Conservation (phyloP, 1,284 basidiomycete genomes). For the Cystobasidium sp. region DNA sequence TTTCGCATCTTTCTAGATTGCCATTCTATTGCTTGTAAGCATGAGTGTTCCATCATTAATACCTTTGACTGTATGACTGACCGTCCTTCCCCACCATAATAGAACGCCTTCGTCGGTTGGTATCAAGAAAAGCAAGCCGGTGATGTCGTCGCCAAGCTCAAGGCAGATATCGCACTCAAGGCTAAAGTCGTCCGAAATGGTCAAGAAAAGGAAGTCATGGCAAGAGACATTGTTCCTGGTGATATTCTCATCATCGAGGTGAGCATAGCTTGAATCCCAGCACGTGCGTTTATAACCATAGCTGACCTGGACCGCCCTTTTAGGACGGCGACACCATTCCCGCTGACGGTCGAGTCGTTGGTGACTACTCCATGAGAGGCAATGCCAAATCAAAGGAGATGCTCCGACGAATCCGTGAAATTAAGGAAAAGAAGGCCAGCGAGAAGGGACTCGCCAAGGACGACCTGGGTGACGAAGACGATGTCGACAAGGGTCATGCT, state of each 20-base stretch:
- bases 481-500: constrained; percentile 61
- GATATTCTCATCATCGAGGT: constrained; percentile 60
- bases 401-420: constrained; percentile 56
- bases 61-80: too few relatives aligned
- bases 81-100: not conserved
- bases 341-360: constrained; percentile 63
- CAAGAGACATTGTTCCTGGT: constrained; percentile 64
- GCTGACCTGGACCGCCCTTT: constrained; percentile 41
- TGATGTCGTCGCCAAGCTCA: constrained; percentile 64
- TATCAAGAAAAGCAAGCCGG: constrained; percentile 65
- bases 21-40: constrained; percentile 55
- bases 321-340: constrained; percentile 64
- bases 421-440: constrained; percentile 43
- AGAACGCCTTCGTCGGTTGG: constrained; percentile 65
- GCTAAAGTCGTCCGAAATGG: constrained; percentile 61
- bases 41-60: too few relatives aligned
- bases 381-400: constrained; percentile 56
- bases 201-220: constrained; percentile 62
- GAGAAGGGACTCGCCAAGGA: constrained; percentile 49
- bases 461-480: constrained; percentile 57
- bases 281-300: not conserved
- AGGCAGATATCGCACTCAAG: constrained; percentile 64
- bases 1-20: too few relatives aligned
- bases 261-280: not conserved
- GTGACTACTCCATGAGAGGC: constrained; percentile 61